Evolutionary conservation across 805 yeast species (phyloP).

Genomic region (Starmerella kuoi): DNA sequence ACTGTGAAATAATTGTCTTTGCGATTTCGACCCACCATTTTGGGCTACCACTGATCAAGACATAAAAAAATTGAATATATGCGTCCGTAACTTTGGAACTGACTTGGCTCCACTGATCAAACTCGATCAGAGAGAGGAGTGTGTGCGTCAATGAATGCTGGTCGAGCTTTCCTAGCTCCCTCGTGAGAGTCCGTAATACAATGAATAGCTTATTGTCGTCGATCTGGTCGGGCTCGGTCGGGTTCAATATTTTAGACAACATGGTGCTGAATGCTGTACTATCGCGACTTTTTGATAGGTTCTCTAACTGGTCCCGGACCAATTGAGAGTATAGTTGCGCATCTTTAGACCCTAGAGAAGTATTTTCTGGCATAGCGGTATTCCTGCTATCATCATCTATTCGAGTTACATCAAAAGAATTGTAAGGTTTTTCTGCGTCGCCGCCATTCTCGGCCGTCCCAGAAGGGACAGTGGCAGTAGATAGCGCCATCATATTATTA

Average conservation of each 20-base stretch:
- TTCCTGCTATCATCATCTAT: slow-evolving; percentile 2
- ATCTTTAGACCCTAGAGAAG: background rate
- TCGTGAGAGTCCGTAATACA: slow-evolving; percentile 46
- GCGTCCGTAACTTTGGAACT: slow-evolving; percentile 36
- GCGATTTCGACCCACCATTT: slow-evolving; percentile 85
- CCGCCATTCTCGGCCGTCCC: slow-evolving; percentile 2
- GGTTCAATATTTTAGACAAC: background rate
- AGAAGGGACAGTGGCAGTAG: slow-evolving; percentile 5
- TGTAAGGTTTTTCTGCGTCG: slow-evolving; percentile 4
- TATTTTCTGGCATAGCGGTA: background rate
- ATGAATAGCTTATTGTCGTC: slow-evolving; percentile 36
- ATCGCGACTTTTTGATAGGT: slow-evolving; percentile 1
- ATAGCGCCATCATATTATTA: slow-evolving; percentile 13
- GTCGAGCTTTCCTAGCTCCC: slow-evolving; percentile 58
- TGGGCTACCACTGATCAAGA: slow-evolving; percentile 74
- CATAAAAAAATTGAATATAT: slow-evolving; percentile 61
- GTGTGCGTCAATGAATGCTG: slow-evolving; percentile 36
- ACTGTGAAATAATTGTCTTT: slow-evolving; percentile 50
- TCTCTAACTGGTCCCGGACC: slow-evolving; percentile 10
- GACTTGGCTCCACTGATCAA: slow-evolving; percentile 45
- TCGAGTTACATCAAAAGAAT: slow-evolving; percentile 9
- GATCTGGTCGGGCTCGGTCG: background rate
- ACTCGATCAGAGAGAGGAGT: slow-evolving; percentile 48
- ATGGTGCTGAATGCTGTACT: slow-evolving; percentile 1
- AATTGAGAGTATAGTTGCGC: slow-evolving; percentile 9